Conservation (phyloP, 1,284 basidiomycete genomes). For the Sutorius eximius region DNA sequence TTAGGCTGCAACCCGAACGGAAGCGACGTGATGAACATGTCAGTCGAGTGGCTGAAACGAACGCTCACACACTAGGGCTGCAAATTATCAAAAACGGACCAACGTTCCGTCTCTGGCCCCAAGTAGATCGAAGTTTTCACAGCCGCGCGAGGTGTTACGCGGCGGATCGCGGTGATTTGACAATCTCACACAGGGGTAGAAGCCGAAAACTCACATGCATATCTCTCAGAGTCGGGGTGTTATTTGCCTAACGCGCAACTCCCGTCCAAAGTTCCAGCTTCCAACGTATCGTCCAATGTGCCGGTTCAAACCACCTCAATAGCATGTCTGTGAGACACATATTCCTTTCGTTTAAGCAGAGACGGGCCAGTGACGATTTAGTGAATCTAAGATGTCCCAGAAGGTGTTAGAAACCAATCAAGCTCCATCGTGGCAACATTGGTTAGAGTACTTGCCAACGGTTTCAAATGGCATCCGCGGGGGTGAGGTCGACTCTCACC, state of each 20-base stretch:
- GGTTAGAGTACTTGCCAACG: not conserved
- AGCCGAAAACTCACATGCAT: no score
- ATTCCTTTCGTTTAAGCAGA: not conserved
- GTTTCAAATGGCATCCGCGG: not conserved
- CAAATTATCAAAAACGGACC: no score
- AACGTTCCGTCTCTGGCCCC: no score
- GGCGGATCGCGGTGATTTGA: no score
- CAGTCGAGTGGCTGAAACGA: no score
- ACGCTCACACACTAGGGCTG: no score
- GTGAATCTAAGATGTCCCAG: not conserved
- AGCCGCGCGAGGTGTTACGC: not conserved
- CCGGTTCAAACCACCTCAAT: not conserved
- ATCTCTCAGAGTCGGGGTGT: no score
- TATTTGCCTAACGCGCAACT: not conserved
- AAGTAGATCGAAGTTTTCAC: not conserved
- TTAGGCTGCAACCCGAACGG: no score
- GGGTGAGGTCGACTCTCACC: no score
- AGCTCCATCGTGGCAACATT: not conserved
- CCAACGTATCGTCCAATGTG: not conserved
- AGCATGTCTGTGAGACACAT: not conserved
- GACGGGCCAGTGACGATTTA: not conserved
- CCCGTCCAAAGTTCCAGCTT: not conserved
- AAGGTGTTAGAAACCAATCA: not conserved
- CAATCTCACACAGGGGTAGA: no score
- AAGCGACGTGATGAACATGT: no score